Conservation (phyloP, 768 basidiomycete species). For the Termitomyces heimii region DNA sequence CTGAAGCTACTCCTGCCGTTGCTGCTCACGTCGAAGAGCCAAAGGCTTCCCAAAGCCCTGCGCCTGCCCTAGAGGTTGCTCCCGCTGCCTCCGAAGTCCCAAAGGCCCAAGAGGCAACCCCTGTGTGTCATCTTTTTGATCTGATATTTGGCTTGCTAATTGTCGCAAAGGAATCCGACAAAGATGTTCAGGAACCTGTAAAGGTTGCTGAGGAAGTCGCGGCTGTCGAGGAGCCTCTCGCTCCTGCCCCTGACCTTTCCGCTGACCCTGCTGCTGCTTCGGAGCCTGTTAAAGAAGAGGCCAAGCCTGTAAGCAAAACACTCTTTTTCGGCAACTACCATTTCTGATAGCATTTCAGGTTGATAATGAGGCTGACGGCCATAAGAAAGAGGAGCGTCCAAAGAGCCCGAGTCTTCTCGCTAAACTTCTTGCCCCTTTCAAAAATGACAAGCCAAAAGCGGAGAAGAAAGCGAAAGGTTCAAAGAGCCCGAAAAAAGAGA, state of each 20-base stretch:
- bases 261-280: constrained; percentile 17
- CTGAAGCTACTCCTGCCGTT: constrained; percentile 46
- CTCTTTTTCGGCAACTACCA: not conserved
- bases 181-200: not conserved
- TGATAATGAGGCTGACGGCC: constrained; percentile 33
- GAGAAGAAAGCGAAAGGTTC: constrained; percentile 59
- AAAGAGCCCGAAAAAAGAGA: constrained; percentile 78
- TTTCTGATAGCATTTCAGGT: constrained; percentile 19
- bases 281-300: constrained; percentile 31
- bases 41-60: constrained; percentile 40
- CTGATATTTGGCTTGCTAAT: not conserved
- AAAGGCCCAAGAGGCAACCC: constrained; percentile 25
- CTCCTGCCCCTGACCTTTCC: constrained; percentile 16
- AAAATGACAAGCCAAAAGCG: constrained; percentile 56
- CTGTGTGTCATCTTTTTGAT: constrained; percentile 12
- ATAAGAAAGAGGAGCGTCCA: constrained; percentile 75
- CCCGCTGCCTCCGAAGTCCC: constrained; percentile 54
- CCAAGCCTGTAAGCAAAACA: constrained; percentile 31
- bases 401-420: constrained; percentile 75
- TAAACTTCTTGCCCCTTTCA: constrained; percentile 79
- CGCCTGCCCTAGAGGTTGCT: constrained; percentile 29
- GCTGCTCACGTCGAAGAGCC: constrained; percentile 47
- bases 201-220: constrained; percentile 18
- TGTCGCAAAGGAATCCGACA: not conserved
- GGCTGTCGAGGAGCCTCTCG: constrained; percentile 22